Percentiles rank a stretch among this genome's conserved stretches.
Evolutionary conservation across 1,284 basidiomycete genomes (phyloP).

Genomic region (Leccinum griseonigrum): DNA sequence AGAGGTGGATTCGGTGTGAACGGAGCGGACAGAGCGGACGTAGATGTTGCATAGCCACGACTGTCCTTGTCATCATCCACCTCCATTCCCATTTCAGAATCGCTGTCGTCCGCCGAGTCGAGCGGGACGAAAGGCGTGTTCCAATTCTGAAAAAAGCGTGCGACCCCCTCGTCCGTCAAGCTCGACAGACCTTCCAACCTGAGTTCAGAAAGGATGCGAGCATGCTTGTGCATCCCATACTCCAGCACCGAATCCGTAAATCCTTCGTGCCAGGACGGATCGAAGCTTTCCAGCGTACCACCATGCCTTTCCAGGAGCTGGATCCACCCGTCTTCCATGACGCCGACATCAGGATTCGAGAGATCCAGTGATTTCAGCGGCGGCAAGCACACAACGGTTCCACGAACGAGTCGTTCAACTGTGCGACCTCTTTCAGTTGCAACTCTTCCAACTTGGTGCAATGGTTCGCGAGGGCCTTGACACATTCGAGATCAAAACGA

Average conservation of each 20-base stretch:
- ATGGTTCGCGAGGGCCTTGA: constrained; percentile 58
- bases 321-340: constrained; percentile 59
- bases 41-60: background rate
- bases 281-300: constrained; percentile 46
- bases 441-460: constrained; percentile 69
- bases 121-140: constrained; percentile 9
- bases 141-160: constrained; percentile 57
- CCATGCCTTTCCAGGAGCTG: constrained; percentile 49
- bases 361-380: constrained; percentile 59
- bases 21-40: no score
- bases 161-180: constrained; percentile 69
- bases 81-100: constrained; percentile 26
- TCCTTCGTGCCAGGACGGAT: constrained; percentile 62
- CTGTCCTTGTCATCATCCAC: constrained; percentile 6
- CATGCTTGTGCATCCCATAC: constrained; percentile 59
- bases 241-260: constrained; percentile 59
- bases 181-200: constrained; percentile 56
- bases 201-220: constrained; percentile 54
- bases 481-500: constrained; percentile 78
- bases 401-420: constrained; percentile 66
- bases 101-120: constrained; percentile 12
- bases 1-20: constrained; percentile 46
- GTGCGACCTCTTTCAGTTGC: constrained; percentile 78
- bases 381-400: constrained; percentile 48
- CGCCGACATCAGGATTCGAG: constrained; percentile 49